phyloP scores from a whole-genome alignment of 768 basidiomycete genomes.

The Mrakia blollopis region DNA sequence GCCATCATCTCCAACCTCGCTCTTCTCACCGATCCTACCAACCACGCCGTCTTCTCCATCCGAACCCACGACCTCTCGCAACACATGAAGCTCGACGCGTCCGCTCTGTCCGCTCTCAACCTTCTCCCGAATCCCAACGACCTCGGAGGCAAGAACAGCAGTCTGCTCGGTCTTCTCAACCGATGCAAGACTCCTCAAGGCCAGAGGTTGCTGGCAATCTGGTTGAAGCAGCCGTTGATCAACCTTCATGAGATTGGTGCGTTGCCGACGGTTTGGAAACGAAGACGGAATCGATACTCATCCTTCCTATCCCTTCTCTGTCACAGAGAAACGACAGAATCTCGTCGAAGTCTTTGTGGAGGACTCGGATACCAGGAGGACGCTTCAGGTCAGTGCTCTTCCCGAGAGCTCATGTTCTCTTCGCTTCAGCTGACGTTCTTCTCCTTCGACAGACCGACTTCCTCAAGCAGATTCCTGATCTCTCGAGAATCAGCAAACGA shows the following conservation, averaged over 20 bases:
- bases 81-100: constrained; percentile 94
- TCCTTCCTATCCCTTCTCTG: neutral
- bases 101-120: constrained; percentile 83
- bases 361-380: constrained; percentile 64
- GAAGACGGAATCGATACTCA: neutral
- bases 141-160: constrained; percentile 63
- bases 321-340: constrained; percentile 71
- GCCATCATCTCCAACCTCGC: constrained; percentile 78
- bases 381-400: constrained; percentile 58
- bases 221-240: constrained; percentile 93
- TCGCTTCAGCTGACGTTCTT: neutral
- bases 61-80: constrained; percentile 84
- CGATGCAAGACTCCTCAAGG: constrained; percentile 97
- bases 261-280: constrained; percentile 40
- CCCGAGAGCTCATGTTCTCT: neutral
- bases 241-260: constrained; percentile 87
- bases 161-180: constrained; percentile 81
- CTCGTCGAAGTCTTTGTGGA: constrained; percentile 82
- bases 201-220: constrained; percentile 73
- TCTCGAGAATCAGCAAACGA: constrained; percentile 83
- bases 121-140: constrained; percentile 68
- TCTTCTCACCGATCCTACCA: constrained; percentile 68
- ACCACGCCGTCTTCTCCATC: constrained; percentile 73
- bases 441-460: constrained; percentile 62
- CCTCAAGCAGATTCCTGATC: constrained; percentile 86